Evolutionary conservation across 495 filamentous ascomycete genomes (phyloP), one percentile per base, ranked within the genome.

Genomic region (Neurospora tetrasperma): DNA sequence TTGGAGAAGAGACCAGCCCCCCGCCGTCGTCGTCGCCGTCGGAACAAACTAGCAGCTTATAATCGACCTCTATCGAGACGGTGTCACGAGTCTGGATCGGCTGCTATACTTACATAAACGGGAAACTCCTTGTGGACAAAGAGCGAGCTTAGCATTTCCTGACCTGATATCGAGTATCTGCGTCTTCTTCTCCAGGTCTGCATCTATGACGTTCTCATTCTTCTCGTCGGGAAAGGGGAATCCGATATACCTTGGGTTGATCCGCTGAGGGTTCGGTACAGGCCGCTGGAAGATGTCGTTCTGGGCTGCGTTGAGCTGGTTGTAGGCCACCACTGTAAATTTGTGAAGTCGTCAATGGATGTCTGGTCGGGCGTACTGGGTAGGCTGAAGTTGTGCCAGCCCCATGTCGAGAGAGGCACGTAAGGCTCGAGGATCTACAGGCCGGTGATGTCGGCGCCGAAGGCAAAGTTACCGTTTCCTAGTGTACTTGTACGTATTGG

Each of bases 371-470:
- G 72, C 0, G 82, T 83, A 18, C 81, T 85, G 4, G 86, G 86
- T 42, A 88, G 76, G 27, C 85, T 86, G 74, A 86, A 85, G 75
- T 88, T 88, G 80, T 88, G 86, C 86, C 86, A 88, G 9, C 85
- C 84, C 85, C 85, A 88, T 8, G 84, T 84, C 3, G 85, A 87
- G 73, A 89, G 80, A 7, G 83, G 88, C 54, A 82, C 85, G 75
- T 88, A 88, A 18, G 88, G 86, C 74, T 86, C 84, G 80, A 89
- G 89, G 20, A 87, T 90, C 79, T 90, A 87, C 42, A 87, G 77
- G 4, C 86, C 86, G 39, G 86, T 86, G 23, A 86, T 78, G 71
- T 87, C 86, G n/a, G 82, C 83, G 35, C 86, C 85, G 73, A 87
- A 88, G 69, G 85, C 85, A 71, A 88, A 86, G 75, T 87, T 84